A percentile compares a stretch with the other conserved stretches of the same genome.
These are phyloP conservation scores for Physcomitrellopsis africana DNA, from an alignment of 225 moss, liverwort and hornwort species.

Conservation along the genomic window DNA sequence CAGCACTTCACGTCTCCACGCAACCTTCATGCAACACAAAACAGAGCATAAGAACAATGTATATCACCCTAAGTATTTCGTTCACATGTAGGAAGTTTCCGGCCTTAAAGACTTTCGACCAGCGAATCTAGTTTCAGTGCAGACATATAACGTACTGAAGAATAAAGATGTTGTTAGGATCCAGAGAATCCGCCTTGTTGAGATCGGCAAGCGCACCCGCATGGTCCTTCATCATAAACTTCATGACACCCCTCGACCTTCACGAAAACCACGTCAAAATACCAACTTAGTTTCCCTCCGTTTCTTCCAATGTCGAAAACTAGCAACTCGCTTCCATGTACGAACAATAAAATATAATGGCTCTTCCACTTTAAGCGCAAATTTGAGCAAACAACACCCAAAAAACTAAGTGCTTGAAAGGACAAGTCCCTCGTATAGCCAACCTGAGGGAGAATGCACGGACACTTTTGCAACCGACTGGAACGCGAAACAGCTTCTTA, in stretches of 20 bases:
- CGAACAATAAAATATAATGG: too few relatives aligned
- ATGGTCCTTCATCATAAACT: conserved; percentile 59
- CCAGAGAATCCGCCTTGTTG: conserved; percentile 56
- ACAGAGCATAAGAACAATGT: background rate
- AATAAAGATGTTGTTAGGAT: conserved; percentile 61
- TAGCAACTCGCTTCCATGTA: background rate
- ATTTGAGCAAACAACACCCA: background rate
- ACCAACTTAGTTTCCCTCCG: background rate
- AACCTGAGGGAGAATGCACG: conserved; percentile 58
- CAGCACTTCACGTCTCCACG: conserved; percentile 71
- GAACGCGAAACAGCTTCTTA: conserved; percentile 41
- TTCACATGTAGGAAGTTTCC: too few relatives aligned
- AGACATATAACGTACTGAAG: conserved; percentile 41
- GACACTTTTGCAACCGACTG: conserved; percentile 39
- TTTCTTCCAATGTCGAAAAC: background rate
- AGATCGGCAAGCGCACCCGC: conserved; percentile 49
- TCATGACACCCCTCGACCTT: conserved; percentile 58
- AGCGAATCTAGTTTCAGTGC: background rate
- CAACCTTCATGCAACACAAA: conserved; percentile 36
- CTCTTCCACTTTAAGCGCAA: background rate
- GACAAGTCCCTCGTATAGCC: background rate
- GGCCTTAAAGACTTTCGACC: too few relatives aligned
- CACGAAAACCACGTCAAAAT: background rate
- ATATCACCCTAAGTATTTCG: too few relatives aligned
- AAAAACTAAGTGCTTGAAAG: background rate